phyloP scores from a whole-genome alignment of 1,284 basidiomycete species.

The Papiliotrema fonsecae region DNA sequence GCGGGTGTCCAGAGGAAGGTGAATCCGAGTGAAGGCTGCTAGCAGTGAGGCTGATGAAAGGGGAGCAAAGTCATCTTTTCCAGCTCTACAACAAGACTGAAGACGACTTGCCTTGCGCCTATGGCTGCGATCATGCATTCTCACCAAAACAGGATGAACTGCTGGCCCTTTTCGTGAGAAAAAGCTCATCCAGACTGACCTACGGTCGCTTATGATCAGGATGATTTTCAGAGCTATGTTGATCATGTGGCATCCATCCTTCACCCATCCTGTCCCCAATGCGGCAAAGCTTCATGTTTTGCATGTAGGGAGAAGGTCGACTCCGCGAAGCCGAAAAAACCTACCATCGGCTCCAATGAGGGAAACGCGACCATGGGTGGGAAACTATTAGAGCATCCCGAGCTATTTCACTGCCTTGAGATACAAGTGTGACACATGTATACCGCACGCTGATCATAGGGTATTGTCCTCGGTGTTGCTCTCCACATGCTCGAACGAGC shows the following conservation, averaged over 20 bases:
- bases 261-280: conserved; percentile 60
- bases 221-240: conserved; percentile 66
- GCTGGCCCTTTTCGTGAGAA: conserved; percentile 69
- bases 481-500: conserved; percentile 52
- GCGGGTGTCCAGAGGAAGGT: conserved; percentile 79
- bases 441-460: conserved; percentile 49
- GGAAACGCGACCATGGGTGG: background rate
- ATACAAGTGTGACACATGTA: conserved; percentile 50
- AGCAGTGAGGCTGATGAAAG: conserved; percentile 25
- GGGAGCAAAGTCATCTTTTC: conserved; percentile 82
- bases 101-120: conserved; percentile 65
- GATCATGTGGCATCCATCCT: conserved; percentile 59
- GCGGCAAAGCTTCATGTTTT: conserved; percentile 65
- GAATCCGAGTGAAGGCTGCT: too few relatives aligned
- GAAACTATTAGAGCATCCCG: conserved; percentile 49
- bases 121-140: conserved; percentile 61
- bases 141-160: conserved; percentile 67
- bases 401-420: conserved; percentile 79
- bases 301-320: conserved; percentile 67
- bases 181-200: background rate
- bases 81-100: conserved; percentile 69
- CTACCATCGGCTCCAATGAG: background rate
- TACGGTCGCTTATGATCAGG: conserved; percentile 49
- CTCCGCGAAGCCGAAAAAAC: background rate
- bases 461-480: conserved; percentile 76